Conservation (phyloP, 495 filamentous ascomycete species). For the Amphirosellinia nigrospora region DNA sequence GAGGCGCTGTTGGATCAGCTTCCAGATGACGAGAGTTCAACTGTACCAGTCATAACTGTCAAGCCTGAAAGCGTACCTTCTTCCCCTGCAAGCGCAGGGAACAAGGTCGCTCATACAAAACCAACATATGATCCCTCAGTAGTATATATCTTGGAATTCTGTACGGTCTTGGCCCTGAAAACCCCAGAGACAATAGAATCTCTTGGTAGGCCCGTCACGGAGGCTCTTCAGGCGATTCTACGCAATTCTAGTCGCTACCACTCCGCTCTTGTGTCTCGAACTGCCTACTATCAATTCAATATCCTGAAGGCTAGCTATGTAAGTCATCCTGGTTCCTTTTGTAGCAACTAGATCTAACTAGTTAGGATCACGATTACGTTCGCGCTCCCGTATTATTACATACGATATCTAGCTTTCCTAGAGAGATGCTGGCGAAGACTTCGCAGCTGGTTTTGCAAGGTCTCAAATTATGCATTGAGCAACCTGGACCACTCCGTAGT, state of each 20-base stretch:
- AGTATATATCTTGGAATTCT: constrained; percentile 87
- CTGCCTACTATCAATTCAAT: constrained; percentile 84
- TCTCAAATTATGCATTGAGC: constrained; percentile 76
- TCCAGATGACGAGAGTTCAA: constrained; percentile 80
- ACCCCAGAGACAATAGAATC: constrained; percentile 71
- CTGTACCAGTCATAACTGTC: constrained; percentile 74
- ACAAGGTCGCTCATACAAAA: constrained; percentile 54
- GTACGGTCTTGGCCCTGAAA: constrained; percentile 81
- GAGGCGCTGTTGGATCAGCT: constrained; percentile 79
- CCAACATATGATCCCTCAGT: constrained; percentile 85
- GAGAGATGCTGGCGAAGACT: constrained; percentile 75
- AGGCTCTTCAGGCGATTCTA: constrained; percentile 79
- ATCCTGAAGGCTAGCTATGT: constrained; percentile 88
- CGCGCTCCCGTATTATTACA: constrained; percentile 93
- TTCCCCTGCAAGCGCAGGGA: constrained; percentile 61
- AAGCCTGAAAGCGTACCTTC: constrained; percentile 76
- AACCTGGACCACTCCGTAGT: constrained; percentile 76
- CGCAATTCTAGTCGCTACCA: constrained; percentile 81
- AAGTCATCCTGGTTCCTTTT: constrained; percentile 43
- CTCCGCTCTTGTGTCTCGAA: constrained; percentile 77
- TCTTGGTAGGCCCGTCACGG: constrained; percentile 78
- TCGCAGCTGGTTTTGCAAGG: constrained; percentile 78
- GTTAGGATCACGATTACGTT: constrained; percentile 84
- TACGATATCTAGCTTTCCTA: constrained; percentile 84
- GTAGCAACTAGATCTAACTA: constrained; percentile 28